Evolutionary conservation across 495 filamentous ascomycete genomes (phyloP).

Genomic region (Emericellopsis terricola): DNA sequence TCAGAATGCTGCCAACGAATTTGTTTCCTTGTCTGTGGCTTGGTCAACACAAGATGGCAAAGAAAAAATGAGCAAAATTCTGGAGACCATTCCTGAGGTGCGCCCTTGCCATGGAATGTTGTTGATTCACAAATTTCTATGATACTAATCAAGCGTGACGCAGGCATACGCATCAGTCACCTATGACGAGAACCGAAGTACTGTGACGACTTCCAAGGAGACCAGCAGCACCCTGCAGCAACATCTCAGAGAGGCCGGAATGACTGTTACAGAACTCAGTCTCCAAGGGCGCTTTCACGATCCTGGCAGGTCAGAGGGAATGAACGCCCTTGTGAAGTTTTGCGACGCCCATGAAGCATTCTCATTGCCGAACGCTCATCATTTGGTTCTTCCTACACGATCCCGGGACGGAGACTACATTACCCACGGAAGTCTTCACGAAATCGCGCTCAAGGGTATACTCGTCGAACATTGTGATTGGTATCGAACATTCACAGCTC

Average conservation of each 20-base stretch:
- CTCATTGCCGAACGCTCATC: background rate
- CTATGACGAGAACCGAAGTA: background rate
- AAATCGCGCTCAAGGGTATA: background rate
- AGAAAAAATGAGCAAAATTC: background rate
- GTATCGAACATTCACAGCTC: background rate
- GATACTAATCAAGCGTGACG: background rate
- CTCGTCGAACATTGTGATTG: background rate
- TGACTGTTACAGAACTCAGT: background rate
- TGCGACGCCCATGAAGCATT: background rate
- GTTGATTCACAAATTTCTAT: background rate
- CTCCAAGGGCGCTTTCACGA: conserved; percentile 1
- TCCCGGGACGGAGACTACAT: background rate
- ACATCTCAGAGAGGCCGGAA: background rate
- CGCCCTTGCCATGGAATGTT: background rate
- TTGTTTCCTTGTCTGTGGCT: background rate
- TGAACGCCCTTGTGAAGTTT: background rate
- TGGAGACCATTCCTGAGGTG: background rate
- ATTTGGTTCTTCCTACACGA: background rate
- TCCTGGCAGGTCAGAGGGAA: background rate
- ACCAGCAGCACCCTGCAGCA: background rate
- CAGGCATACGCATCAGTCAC: conserved; percentile 2
- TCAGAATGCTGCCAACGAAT: background rate
- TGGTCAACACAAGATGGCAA: background rate
- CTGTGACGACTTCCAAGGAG: background rate
- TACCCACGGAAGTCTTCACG: background rate